Evolutionary conservation across 441 rosid species (phyloP).

Genomic region (Arabidopsis lyrata): DNA sequence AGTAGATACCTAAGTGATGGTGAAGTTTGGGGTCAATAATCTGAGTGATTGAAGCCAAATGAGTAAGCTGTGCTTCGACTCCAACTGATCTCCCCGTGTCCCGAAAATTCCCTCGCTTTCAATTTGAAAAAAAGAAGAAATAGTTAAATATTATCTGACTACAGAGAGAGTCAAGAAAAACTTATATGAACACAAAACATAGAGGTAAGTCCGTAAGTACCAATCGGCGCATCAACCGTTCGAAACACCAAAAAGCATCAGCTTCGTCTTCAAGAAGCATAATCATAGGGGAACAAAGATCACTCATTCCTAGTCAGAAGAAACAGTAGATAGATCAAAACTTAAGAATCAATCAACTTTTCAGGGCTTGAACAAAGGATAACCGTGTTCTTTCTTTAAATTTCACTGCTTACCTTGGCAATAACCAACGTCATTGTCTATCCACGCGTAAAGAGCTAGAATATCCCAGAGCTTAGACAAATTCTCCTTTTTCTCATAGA

Average conservation of each 20-base stretch:
- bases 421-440: constrained; percentile 85
- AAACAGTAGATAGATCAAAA: neutral
- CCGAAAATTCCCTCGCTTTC: constrained; percentile 88
- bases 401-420: constrained; percentile 73
- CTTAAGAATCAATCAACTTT: neutral
- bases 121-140: neutral
- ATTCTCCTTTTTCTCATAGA: constrained; percentile 86
- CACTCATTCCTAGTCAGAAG: constrained; percentile 77
- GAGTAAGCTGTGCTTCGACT: constrained; percentile 81
- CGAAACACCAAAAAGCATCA: constrained; percentile 97
- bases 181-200: constrained; percentile 14
- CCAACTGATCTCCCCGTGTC: constrained; percentile 86
- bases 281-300: constrained; percentile 97
- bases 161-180: constrained; percentile 14
- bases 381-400: constrained; percentile 13
- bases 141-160: neutral
- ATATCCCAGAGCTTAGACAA: constrained; percentile 92
- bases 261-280: constrained; percentile 88
- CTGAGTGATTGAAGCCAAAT: constrained; percentile 83
- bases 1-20: constrained; percentile 75
- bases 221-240: constrained; percentile 92
- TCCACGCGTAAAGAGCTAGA: constrained; percentile 88
- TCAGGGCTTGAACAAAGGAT: neutral
- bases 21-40: constrained; percentile 93
- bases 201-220: constrained; percentile 49